phyloP scores from a whole-genome alignment of 768 basidiomycete species.

The Psilocybe cubensis region DNA sequence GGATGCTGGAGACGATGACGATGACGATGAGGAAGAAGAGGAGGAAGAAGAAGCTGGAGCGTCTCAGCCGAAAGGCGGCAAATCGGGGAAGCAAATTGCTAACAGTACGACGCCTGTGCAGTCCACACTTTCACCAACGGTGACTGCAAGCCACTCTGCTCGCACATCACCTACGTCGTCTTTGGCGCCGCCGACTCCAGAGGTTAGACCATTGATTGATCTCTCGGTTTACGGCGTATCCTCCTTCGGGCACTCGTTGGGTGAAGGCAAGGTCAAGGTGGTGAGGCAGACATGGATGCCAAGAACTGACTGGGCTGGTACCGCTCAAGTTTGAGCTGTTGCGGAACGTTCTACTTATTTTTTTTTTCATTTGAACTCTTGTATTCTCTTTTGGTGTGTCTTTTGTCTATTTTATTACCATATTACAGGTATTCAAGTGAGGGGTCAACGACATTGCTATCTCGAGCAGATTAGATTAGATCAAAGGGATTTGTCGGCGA shows the following conservation, averaged over 20 bases:
- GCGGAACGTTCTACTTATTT: conserved; percentile 15
- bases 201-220: conserved; percentile 31
- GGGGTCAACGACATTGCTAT: not conserved
- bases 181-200: conserved; percentile 49
- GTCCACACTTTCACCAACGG: conserved; percentile 33
- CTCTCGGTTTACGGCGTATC: conserved; percentile 32
- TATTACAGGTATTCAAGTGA: conserved; percentile 14
- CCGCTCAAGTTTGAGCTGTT: conserved; percentile 40
- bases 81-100: conserved; percentile 13
- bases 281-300: conserved; percentile 50
- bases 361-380: conserved; percentile 21
- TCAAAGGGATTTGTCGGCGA: conserved; percentile 19
- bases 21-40: conserved; percentile 65
- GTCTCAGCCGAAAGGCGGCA: conserved; percentile 27
- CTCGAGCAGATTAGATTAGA: conserved; percentile 31
- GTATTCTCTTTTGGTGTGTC: conserved; percentile 16
- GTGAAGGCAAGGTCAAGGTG: conserved; percentile 49
- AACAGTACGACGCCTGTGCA: not conserved
- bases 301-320: conserved; percentile 37
- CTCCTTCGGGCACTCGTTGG: conserved; percentile 29
- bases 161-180: conserved; percentile 57
- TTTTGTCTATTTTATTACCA: conserved; percentile 13
- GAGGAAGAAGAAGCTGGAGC: conserved; percentile 60
- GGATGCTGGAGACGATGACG: conserved; percentile 55
- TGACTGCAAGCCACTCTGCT: conserved; percentile 47